Evolutionary conservation across 2,329 filamentous ascomycete species (phyloP).

Genomic region (Neofusicoccum cordaticola): DNA sequence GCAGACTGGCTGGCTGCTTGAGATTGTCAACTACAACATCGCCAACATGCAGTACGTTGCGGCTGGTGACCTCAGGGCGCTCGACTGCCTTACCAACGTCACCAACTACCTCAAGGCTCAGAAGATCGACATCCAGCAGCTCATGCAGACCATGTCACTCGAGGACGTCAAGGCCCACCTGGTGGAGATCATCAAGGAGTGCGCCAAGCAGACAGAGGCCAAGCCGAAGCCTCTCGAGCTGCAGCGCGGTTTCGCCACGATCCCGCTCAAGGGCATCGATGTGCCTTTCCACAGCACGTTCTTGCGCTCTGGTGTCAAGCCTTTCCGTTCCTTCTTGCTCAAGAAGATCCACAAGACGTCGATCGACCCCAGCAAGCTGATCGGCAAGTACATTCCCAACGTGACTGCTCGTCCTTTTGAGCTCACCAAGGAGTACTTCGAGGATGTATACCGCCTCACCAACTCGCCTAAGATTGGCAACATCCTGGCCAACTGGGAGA

Average conservation of each 20-base stretch:
- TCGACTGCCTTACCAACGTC: constrained; percentile 69
- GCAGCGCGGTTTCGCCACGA: constrained; percentile 93
- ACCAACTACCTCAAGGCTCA: constrained; percentile 95
- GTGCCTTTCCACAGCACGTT: constrained; percentile 99
- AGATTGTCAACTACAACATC: constrained; percentile 95
- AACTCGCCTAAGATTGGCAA: constrained; percentile 74
- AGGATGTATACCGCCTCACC: constrained; percentile 94
- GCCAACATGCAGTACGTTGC: constrained; percentile 69
- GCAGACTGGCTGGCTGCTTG: constrained; percentile 89
- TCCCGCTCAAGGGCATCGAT: constrained; percentile 94
- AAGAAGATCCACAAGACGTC: constrained; percentile 99
- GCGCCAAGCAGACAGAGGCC: constrained; percentile 78
- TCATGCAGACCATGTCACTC: constrained; percentile 80
- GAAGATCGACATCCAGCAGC: constrained; percentile 93
- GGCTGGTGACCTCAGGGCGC: constrained; percentile 63
- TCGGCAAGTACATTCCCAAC: constrained; percentile 99
- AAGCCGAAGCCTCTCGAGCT: constrained; percentile 88
- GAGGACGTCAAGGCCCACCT: constrained; percentile 91
- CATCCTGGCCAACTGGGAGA: constrained; percentile 73
- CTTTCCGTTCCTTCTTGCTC: constrained; percentile 94
- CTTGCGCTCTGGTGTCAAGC: constrained; percentile 95
- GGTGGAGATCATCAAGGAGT: constrained; percentile 85
- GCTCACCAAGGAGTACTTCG: constrained; percentile 97
- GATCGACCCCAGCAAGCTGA: constrained; percentile 92
- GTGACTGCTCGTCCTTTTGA: constrained; percentile 95